A percentile compares a stretch with the other conserved stretches of the same genome.
Evolutionary conservation across 2,329 filamentous ascomycete genomes (phyloP).

Genomic region (Cryphonectria carpinicola): DNA sequence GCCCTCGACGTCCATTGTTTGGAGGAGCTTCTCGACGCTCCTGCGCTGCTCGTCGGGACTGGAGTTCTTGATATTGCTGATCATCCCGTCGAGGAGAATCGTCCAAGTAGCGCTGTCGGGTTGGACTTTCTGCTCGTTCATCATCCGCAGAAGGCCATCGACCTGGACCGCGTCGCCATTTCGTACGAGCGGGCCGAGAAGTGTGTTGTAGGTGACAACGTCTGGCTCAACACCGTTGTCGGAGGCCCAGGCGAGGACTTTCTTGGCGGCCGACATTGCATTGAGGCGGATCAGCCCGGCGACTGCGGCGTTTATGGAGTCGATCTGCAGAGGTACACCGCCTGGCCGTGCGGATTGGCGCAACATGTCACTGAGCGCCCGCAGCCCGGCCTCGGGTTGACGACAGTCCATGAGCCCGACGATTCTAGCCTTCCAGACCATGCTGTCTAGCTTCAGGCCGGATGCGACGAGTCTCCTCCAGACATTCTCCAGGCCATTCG

Average conservation of each 20-base stretch:
- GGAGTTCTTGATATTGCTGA: constrained; percentile 46
- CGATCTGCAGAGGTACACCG: constrained; percentile 45
- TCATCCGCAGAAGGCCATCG: constrained; percentile 57
- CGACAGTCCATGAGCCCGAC: constrained; percentile 64
- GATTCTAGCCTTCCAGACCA: constrained; percentile 73
- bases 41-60: constrained; percentile 53
- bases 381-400: constrained; percentile 59
- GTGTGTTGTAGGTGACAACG: constrained; percentile 67
- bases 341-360: constrained; percentile 37
- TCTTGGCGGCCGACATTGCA: constrained; percentile 53
- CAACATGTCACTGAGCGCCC: constrained; percentile 69
- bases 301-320: constrained; percentile 72
- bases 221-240: constrained; percentile 59
- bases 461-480: constrained; percentile 67
- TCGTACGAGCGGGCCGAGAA: constrained; percentile 65
- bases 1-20: constrained; percentile 59
- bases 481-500: constrained; percentile 63
- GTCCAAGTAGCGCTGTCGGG: constrained; percentile 74
- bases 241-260: constrained; percentile 63
- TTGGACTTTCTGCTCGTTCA: constrained; percentile 58
- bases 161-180: constrained; percentile 52
- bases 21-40: constrained; percentile 58
- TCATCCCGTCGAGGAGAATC: constrained; percentile 67
- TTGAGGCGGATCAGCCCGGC: constrained; percentile 60
- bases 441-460: constrained; percentile 62